A percentile compares a stretch with the other conserved stretches of the same genome.
These are phyloP conservation scores for Cymbidium sinense DNA, from an alignment of 106 monocot species.

Conservation along the genomic window DNA sequence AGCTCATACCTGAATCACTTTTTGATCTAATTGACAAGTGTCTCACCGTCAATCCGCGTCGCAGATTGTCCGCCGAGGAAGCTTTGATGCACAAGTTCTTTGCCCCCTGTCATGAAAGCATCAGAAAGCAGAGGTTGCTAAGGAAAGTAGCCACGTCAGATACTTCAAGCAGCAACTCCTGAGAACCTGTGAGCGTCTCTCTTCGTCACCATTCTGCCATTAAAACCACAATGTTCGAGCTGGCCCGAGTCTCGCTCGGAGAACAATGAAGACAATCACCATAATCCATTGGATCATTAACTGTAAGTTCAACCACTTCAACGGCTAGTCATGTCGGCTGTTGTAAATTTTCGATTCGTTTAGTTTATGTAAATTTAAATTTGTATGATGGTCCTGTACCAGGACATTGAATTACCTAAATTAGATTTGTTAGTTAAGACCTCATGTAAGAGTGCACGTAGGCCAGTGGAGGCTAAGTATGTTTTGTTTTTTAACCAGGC, in stretches of 20 bases:
- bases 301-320: neutral
- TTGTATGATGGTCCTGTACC: neutral
- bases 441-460: too few species aligned
- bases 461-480: too few species aligned
- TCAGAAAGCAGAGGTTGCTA: constrained; percentile 41
- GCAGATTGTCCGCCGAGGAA: constrained; percentile 65
- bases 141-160: constrained; percentile 23
- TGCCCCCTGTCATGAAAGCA: constrained; percentile 53
- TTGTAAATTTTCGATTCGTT: neutral
- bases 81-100: constrained; percentile 84
- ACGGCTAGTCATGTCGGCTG: neutral
- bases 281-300: neutral
- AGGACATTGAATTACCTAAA: too few species aligned
- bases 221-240: neutral
- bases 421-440: too few species aligned
- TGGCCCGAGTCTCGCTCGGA: neutral
- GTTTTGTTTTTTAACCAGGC: too few species aligned
- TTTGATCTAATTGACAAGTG: constrained; percentile 82
- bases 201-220: neutral
- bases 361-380: neutral
- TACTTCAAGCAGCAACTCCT: neutral
- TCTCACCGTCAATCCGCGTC: constrained; percentile 72
- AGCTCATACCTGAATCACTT: constrained; percentile 45
- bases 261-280: neutral
- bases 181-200: neutral